These are phyloP conservation scores for Diaporthe capsici DNA, from an alignment of 2,329 filamentous ascomycete genomes.

Conservation along the genomic window DNA sequence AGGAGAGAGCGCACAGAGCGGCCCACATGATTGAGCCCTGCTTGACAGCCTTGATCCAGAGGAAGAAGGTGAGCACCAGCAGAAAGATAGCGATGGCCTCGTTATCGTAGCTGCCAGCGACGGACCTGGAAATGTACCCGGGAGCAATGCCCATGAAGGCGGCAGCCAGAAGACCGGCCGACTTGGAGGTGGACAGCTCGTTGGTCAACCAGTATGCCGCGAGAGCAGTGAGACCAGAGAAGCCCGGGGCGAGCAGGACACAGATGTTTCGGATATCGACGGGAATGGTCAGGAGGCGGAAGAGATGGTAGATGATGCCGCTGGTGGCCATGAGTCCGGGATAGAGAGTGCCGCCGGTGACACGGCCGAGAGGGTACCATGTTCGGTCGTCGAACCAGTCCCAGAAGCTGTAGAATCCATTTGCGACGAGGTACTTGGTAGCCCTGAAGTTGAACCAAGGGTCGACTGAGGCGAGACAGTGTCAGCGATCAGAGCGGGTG, in stretches of 20 bases:
- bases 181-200: conserved; percentile 96
- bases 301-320: conserved; percentile 94
- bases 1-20: conserved; percentile 93
- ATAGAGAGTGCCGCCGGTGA: conserved; percentile 98
- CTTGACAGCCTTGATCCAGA: conserved; percentile 99
- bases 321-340: conserved; percentile 99
- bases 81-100: conserved; percentile 99
- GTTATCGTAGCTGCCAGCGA: conserved; percentile 99
- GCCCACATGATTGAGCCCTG: conserved; percentile 97
- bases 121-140: conserved; percentile 97
- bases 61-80: conserved; percentile 97
- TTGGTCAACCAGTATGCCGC: conserved; percentile 96
- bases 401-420: conserved; percentile 99
- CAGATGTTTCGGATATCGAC: conserved; percentile 99
- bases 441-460: conserved; percentile 99
- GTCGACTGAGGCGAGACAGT: conserved; percentile 76
- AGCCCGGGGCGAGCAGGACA: conserved; percentile 93
- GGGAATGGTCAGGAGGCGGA: conserved; percentile 89
- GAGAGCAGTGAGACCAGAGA: conserved; percentile 93
- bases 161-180: conserved; percentile 93
- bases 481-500: conserved; percentile 50
- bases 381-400: conserved; percentile 99
- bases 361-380: conserved; percentile 98
- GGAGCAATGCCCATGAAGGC: conserved; percentile 98
- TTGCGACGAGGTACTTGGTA: conserved; percentile 95